A percentile compares a stretch with the other conserved stretches of the same genome.
Evolutionary conservation across 441 rosid genomes (phyloP).

Genomic region (Adansonia gregorii): DNA sequence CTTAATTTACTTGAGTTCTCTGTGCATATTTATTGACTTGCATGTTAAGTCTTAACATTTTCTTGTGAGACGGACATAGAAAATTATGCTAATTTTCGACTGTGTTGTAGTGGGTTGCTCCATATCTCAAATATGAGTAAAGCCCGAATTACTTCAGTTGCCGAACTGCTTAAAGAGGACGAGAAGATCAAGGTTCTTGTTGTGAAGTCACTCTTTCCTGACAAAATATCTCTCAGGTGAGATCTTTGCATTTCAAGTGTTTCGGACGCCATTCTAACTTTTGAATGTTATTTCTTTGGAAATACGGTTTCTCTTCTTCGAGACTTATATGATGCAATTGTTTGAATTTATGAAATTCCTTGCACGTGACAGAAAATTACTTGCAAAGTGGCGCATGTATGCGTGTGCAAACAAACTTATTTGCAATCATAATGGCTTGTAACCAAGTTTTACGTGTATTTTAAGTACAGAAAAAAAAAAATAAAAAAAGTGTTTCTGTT

Average conservation of each 20-base stretch:
- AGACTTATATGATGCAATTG: neutral
- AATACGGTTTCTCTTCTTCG: neutral
- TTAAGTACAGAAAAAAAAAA: neutral
- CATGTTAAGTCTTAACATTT: neutral
- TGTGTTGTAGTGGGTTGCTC: slow-evolving; percentile 69
- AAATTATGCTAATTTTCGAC: slow-evolving; percentile 20
- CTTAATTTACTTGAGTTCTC: slow-evolving; percentile 14
- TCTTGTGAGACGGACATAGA: neutral
- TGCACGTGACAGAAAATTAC: neutral
- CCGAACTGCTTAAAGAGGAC: slow-evolving; percentile 65
- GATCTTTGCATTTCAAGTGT: slow-evolving; percentile 14
- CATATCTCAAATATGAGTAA: slow-evolving; percentile 81
- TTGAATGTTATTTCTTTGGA: neutral
- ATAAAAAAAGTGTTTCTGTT: neutral
- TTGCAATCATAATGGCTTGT: neutral
- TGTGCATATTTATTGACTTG: neutral
- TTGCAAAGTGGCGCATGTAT: neutral
- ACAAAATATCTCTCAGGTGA: slow-evolving; percentile 86
- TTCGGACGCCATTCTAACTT: neutral
- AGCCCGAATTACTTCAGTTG: slow-evolving; percentile 54
- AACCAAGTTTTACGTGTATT: neutral
- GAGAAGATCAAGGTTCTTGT: slow-evolving; percentile 82
- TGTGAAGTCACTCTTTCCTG: slow-evolving; percentile 74
- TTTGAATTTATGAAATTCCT: neutral
- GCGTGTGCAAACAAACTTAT: neutral